These are phyloP conservation scores for Reticulascus tulasneorum DNA, from an alignment of 2,329 filamentous ascomycete genomes.

Conservation along the genomic window DNA sequence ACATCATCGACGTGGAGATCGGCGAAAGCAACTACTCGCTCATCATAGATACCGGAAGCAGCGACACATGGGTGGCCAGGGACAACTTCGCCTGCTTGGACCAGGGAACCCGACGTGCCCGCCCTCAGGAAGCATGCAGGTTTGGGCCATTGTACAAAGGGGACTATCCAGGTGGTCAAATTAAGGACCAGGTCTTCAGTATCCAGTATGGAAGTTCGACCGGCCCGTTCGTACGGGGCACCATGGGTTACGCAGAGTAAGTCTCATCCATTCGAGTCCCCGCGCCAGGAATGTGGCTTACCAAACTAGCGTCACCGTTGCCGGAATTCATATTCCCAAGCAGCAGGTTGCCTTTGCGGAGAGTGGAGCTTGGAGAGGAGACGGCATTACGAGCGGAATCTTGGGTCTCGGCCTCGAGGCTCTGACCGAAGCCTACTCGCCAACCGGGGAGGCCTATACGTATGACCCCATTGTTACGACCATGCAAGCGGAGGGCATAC, in stretches of 20 bases:
- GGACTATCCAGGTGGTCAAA: slow-evolving; percentile 23
- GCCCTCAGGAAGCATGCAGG: slow-evolving; percentile 17
- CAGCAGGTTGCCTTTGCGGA: slow-evolving; percentile 28
- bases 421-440: slow-evolving; percentile 22
- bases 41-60: slow-evolving; percentile 26
- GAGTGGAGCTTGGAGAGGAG: slow-evolving; percentile 23
- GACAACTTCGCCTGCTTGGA: slow-evolving; percentile 23
- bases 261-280: too few species aligned
- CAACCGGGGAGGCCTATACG: slow-evolving; percentile 17
- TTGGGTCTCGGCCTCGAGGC: slow-evolving; percentile 26
- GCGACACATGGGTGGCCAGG: slow-evolving; percentile 25
- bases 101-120: slow-evolving; percentile 14
- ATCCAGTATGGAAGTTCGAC: slow-evolving; percentile 23
- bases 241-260: slow-evolving; percentile 26
- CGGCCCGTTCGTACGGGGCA: slow-evolving; percentile 22
- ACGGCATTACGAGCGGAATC: slow-evolving; percentile 26
- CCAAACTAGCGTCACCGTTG: slow-evolving; percentile 22
- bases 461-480: slow-evolving; percentile 26
- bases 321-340: slow-evolving; percentile 21
- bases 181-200: slow-evolving; percentile 22
- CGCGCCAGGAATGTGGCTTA: too few species aligned
- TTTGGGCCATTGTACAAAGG: slow-evolving; percentile 24
- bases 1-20: slow-evolving; percentile 23
- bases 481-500: slow-evolving; percentile 16
- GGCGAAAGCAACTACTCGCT: slow-evolving; percentile 20